Conservation (phyloP, 2,329 filamentous ascomycete species). For the Sporothrix brasiliensis region DNA sequence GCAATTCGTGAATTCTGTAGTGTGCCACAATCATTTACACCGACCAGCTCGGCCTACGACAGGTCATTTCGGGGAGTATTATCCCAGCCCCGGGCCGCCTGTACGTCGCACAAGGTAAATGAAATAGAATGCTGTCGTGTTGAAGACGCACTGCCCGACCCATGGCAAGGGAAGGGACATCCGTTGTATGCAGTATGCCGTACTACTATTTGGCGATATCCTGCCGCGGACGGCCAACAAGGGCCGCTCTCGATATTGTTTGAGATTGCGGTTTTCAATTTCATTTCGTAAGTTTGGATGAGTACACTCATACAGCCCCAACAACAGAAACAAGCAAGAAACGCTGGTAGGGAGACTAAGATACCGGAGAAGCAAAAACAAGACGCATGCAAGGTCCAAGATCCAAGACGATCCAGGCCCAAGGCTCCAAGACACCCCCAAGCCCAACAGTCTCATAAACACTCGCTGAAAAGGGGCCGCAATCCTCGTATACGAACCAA, state of each 20-base stretch:
- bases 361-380: constrained; percentile 16
- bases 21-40: background rate
- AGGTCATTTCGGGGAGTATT: constrained; percentile 7
- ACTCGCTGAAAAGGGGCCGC: background rate
- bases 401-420: background rate
- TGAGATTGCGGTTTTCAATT: background rate
- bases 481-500: constrained; percentile 16
- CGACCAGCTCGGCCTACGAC: constrained; percentile 7
- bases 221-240: constrained; percentile 12
- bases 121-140: background rate
- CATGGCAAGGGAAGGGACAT: background rate
- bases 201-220: background rate
- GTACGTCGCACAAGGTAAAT: background rate
- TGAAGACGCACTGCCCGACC: constrained; percentile 16
- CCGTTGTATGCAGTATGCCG: too few relatives aligned
- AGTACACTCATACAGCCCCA: background rate
- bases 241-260: background rate
- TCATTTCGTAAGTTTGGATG: constrained; percentile 12
- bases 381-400: too few relatives aligned
- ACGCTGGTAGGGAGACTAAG: background rate
- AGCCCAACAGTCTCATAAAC: background rate
- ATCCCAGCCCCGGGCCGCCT: background rate
- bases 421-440: background rate
- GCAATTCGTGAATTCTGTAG: background rate
- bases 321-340: background rate